Evolutionary conservation across 2,329 filamentous ascomycete species (phyloP).

Genomic region (Nemania sp.): DNA sequence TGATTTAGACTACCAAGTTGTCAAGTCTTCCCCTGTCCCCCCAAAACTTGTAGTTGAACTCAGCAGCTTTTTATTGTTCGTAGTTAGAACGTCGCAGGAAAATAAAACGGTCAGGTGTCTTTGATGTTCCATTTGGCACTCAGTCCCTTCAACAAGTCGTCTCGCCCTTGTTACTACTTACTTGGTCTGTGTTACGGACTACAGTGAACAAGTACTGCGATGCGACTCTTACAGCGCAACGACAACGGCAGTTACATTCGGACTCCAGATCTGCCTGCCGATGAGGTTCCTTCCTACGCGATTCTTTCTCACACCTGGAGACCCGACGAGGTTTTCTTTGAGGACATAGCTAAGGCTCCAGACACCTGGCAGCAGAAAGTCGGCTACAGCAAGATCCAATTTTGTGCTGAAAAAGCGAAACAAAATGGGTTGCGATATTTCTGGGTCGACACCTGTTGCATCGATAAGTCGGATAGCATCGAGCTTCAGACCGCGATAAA

Average conservation of each 20-base stretch:
- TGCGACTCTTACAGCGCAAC: constrained; percentile 9
- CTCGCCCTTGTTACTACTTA: too few species aligned
- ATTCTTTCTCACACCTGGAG: constrained; percentile 27
- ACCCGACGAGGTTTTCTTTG: constrained; percentile 20
- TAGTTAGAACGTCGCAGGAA: too few species aligned
- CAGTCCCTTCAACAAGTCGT: too few species aligned
- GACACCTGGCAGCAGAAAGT: constrained; percentile 15
- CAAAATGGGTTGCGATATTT: constrained; percentile 13
- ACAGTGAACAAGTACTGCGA: too few species aligned
- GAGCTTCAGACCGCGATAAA: constrained; percentile 25
- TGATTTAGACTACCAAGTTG: too few species aligned
- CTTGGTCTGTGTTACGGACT: too few species aligned
- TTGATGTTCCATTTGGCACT: too few species aligned
- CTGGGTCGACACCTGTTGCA: constrained; percentile 17
- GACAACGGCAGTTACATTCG: not conserved
- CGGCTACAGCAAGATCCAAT: constrained; percentile 22
- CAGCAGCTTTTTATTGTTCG: too few species aligned
- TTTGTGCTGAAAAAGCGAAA: constrained; percentile 24
- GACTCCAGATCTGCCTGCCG: not conserved
- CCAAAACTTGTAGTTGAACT: too few species aligned
- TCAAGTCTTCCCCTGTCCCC: too few species aligned
- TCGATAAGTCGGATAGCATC: constrained; percentile 17
- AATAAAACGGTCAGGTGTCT: too few species aligned
- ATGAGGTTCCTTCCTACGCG: constrained; percentile 24
- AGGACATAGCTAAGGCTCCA: constrained; percentile 14